Base-by-base conservation (phyloP, 2,329 filamentous ascomycete species). In the Escovopsis sp. region DNA sequence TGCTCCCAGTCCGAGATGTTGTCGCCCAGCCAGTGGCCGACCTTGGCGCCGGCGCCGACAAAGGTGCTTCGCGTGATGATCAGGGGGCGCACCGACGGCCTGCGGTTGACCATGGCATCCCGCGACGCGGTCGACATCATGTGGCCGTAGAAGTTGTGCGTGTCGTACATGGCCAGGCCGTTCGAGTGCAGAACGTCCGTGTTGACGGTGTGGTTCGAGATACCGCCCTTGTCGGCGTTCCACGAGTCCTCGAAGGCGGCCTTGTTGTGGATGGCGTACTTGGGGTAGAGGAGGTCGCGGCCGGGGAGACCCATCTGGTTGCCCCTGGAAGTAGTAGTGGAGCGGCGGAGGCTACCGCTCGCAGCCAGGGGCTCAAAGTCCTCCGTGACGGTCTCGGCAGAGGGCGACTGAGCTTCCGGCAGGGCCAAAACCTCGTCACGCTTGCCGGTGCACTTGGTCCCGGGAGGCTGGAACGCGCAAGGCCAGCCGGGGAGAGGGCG, bases 51-150 rank as follows among this genome's bases (percentile, higher is more conserved):
- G 1, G 76, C 76, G 3, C 85, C 85, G 9, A 83, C 72, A 54
- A 89, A 91, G 1, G 85, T 91, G 34, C 80, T 85, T 12, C 86
- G 78, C 0, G 82, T 83, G 53, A 94, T 86, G 55, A 94, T 82
- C 61, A 93, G 85, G 1, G 86, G 86, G 0, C 86, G 77, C 57
- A 83, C 82, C 12, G 64, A 68, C 0, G 81, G 76, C 46, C 76
- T 75, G 15, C 84, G 67, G 2, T 67, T 58, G 3, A 80, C 64
- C 30, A 91, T 72, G 44, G 77, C 82, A 38, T 80, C 64, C 55
- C 86, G 85, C 0, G 85, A 91, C 9, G 83, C 82, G 46, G 82
- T 82, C 44, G 86, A 67, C 49, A 88, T 83, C 56, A 81, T 77
- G 52, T 83, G 72, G 1, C 84, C 84, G 53, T 71, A 89, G 1